phyloP scores from a whole-genome alignment of 257 asterid species.

The Solanum neorickii region DNA sequence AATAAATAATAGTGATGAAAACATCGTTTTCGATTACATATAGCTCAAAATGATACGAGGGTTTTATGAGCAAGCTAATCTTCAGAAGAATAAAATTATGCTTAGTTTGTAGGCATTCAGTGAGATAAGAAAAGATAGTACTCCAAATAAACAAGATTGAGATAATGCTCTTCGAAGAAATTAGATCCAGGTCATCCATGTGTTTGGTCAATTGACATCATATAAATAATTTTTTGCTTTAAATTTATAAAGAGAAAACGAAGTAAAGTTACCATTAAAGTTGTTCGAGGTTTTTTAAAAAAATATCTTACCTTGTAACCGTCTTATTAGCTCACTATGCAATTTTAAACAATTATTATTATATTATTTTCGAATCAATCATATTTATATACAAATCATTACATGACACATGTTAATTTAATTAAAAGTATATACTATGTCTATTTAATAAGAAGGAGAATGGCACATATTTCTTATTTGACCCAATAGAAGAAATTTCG shows the following conservation, averaged over 20 bases:
- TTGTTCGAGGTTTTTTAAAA: too few relatives aligned
- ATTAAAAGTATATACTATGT: too few relatives aligned
- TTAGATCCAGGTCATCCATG: too few relatives aligned
- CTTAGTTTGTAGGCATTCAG: not conserved
- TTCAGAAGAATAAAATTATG: not conserved
- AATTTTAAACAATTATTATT: too few relatives aligned
- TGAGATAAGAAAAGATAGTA: not conserved
- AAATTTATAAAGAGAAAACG: too few relatives aligned
- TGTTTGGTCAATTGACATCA: not conserved
- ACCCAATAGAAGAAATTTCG: not conserved
- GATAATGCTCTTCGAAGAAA: not conserved
- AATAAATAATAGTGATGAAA: not conserved
- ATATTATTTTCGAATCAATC: too few relatives aligned
- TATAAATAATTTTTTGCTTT: too few relatives aligned
- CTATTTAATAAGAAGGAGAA: not conserved
- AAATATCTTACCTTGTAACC: too few relatives aligned
- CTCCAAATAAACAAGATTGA: not conserved
- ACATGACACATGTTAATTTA: too few relatives aligned
- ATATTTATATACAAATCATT: accelerated
- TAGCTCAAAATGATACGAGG: not conserved
- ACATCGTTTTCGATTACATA: not conserved
- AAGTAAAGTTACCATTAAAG: accelerated
- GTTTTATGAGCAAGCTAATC: not conserved
- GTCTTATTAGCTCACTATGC: accelerated
- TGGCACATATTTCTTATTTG: not conserved